These are phyloP conservation scores for Aschersonia sp. DNA, from an alignment of 2,329 filamentous ascomycete genomes.

Conservation along the genomic window DNA sequence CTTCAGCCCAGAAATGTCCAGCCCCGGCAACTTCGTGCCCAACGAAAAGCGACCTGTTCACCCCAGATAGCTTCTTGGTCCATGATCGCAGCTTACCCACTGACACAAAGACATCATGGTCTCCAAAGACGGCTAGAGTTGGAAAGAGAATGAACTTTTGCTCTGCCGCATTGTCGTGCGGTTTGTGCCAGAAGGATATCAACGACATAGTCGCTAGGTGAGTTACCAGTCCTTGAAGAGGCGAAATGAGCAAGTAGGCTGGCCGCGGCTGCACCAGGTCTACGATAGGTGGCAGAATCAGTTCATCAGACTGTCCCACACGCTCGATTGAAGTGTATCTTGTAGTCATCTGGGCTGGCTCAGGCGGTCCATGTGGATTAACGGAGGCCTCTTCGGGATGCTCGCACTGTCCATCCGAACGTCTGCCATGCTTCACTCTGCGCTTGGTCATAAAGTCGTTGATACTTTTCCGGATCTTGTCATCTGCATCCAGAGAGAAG, in stretches of 20 bases:
- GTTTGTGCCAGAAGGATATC: conserved; percentile 16
- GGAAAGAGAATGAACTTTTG: conserved; percentile 41
- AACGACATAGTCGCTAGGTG: conserved; percentile 49
- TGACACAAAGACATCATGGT: conserved; percentile 59
- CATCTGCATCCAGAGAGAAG: conserved; percentile 30
- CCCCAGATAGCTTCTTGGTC: conserved; percentile 36
- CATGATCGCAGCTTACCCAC: conserved; percentile 51
- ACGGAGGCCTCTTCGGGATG: too few species aligned
- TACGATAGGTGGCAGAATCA: conserved; percentile 1
- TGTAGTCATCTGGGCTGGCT: too few species aligned
- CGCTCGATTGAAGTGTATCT: too few species aligned
- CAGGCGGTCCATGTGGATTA: too few species aligned
- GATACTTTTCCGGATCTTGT: conserved; percentile 30
- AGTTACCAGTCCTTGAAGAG: conserved; percentile 44
- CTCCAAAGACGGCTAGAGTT: conserved; percentile 61
- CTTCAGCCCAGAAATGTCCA: conserved; percentile 50
- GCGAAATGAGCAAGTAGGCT: conserved; percentile 54
- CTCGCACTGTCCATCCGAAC: neutral
- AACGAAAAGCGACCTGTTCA: conserved; percentile 28
- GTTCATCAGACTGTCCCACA: neutral
- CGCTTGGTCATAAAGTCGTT: conserved; percentile 31
- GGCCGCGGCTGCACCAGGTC: conserved; percentile 22
- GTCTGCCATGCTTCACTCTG: conserved; percentile 7
- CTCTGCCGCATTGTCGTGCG: conserved; percentile 23
- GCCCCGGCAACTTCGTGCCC: conserved; percentile 34